Evolutionary conservation across 2,329 filamentous ascomycete genomes (phyloP).

Genomic region (Cercospora brassicicola): DNA sequence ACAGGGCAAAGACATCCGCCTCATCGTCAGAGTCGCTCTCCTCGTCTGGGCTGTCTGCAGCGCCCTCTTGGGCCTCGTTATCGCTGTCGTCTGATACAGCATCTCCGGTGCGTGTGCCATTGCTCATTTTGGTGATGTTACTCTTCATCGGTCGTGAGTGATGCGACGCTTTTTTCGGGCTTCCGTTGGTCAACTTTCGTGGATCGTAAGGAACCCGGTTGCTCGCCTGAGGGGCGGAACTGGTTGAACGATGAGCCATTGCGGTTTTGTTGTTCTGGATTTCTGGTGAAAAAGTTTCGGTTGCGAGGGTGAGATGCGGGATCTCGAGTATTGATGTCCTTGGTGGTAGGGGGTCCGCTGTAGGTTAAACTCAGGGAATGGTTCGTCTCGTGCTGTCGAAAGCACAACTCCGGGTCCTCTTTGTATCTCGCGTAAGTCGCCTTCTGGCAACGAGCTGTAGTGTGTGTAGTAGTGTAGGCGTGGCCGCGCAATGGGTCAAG

Average conservation of each 20-base stretch:
- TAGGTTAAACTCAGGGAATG: neutral
- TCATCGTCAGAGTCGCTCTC: conserved; percentile 26
- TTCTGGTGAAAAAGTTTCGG: neutral
- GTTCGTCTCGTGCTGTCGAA: neutral
- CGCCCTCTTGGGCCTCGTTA: conserved; percentile 25
- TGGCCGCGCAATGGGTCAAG: conserved; percentile 22
- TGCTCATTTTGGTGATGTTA: conserved; percentile 18
- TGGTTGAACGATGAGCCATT: conserved; percentile 20
- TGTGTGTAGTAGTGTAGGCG: conserved; percentile 26
- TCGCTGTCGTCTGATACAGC: conserved; percentile 29
- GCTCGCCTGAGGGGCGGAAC: conserved; percentile 11
- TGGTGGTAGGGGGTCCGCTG: neutral
- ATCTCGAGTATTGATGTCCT: neutral
- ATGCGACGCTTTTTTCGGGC: conserved; percentile 14
- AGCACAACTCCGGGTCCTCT: conserved; percentile 4
- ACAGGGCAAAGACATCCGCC: conserved; percentile 37
- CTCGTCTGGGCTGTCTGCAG: neutral
- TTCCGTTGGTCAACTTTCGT: conserved; percentile 21
- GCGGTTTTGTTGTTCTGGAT: neutral
- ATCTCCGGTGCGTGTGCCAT: conserved; percentile 22
- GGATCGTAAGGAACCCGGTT: conserved; percentile 19
- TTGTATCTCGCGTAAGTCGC: conserved; percentile 28
- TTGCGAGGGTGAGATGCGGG: neutral
- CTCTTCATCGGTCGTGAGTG: conserved; percentile 19
- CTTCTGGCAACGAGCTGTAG: conserved; percentile 32